A percentile compares a stretch with the other conserved stretches of the same genome.
These are phyloP conservation scores for Penicillium sp. DNA, from an alignment of 2,329 filamentous ascomycete genomes.

Conservation along the genomic window DNA sequence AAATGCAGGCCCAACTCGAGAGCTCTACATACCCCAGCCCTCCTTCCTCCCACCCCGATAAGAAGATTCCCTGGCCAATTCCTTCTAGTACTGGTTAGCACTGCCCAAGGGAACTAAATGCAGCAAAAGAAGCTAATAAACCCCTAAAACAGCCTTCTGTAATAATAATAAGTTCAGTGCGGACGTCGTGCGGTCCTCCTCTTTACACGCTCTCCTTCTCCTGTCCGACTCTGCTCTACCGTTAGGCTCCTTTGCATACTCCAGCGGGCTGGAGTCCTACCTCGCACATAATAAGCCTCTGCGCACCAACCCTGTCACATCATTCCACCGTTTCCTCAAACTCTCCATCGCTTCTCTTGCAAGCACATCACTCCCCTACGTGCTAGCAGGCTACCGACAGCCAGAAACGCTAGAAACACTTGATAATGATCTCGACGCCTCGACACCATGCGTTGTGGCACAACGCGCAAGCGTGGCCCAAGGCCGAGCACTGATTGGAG, in stretches of 20 bases:
- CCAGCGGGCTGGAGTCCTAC: conserved; percentile 59
- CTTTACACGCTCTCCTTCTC: conserved; percentile 53
- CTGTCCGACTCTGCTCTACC: conserved; percentile 61
- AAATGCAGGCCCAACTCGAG: conserved; percentile 43
- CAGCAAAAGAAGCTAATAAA: not conserved
- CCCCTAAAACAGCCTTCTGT: not conserved
- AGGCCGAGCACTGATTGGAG: conserved; percentile 53
- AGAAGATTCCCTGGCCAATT: conserved; percentile 10
- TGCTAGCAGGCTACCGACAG: conserved; percentile 51
- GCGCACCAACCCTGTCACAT: conserved; percentile 32
- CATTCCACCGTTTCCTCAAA: conserved; percentile 54
- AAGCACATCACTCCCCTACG: conserved; percentile 56
- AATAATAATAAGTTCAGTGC: conserved; percentile 10
- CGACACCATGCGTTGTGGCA: conserved; percentile 58
- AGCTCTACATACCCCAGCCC: conserved; percentile 14
- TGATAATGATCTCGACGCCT: conserved; percentile 61
- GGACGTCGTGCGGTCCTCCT: conserved; percentile 11
- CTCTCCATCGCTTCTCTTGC: conserved; percentile 55
- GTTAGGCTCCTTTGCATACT: conserved; percentile 62
- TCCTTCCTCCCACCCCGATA: conserved; percentile 14
- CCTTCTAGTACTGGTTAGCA: conserved; percentile 7
- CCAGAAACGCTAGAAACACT: conserved; percentile 49
- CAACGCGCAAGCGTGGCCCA: conserved; percentile 57
- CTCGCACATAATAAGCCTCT: conserved; percentile 52
- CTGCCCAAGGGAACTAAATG: not conserved